phyloP scores from a whole-genome alignment of 2,329 filamentous ascomycete genomes.

The Ceratocystis colombiana region DNA sequence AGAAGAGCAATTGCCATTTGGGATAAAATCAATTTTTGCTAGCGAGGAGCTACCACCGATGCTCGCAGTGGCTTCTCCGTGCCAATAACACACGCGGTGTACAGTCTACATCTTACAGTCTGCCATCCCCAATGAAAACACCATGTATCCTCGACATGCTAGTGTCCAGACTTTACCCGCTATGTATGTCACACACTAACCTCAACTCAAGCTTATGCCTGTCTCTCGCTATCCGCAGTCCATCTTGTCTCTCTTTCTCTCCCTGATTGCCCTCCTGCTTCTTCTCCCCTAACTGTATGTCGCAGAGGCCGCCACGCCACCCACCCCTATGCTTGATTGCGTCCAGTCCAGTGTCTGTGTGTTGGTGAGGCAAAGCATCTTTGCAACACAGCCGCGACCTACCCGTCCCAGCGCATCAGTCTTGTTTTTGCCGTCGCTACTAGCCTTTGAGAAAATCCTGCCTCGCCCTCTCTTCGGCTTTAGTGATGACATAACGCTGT shows the following conservation, averaged over 20 bases:
- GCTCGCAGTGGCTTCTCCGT: no score
- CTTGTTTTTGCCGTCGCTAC: neutral
- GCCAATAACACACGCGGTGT: neutral
- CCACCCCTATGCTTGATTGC: neutral
- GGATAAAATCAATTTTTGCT: no score
- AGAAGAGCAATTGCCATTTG: no score
- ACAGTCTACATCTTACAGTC: no score
- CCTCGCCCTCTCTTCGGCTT: no score
- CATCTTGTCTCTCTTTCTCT: no score
- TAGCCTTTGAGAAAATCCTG: neutral
- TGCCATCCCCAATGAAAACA: neutral
- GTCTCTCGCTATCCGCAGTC: no score
- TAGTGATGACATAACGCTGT: no score
- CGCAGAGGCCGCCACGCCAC: conserved; percentile 3
- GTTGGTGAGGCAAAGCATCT: neutral
- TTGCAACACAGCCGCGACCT: conserved; percentile 1
- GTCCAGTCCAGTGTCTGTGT: neutral
- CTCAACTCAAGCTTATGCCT: neutral
- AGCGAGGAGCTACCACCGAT: no score
- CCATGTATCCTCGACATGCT: neutral
- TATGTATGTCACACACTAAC: neutral
- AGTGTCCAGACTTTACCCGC: no score
- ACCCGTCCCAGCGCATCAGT: neutral
- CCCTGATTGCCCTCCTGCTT: neutral
- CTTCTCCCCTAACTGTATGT: neutral